A percentile compares a stretch with the other conserved stretches of the same genome.
Conservation (phyloP, 306 rosid genomes). For the Luffa aegyptiaca region DNA sequence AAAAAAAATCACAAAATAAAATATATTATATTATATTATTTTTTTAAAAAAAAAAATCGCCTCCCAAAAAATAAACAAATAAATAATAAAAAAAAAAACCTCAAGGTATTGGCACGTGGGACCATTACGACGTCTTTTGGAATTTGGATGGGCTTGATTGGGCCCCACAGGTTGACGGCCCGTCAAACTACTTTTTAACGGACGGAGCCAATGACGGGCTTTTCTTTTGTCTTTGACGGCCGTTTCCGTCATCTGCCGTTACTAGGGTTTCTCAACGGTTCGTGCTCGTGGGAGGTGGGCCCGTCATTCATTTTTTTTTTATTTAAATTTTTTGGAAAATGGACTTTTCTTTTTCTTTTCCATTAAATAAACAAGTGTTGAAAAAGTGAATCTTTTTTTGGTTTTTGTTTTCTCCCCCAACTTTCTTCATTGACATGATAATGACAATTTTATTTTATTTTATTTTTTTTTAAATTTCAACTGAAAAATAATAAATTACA, state of each 20-base stretch:
- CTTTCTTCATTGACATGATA: neutral
- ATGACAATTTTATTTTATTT: neutral
- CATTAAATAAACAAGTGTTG: neutral
- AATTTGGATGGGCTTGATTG: neutral
- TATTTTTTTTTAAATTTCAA: neutral
- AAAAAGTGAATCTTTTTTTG: neutral
- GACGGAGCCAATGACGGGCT: neutral
- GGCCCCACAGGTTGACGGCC: neutral
- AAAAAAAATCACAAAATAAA: neutral
- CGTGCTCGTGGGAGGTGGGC: neutral
- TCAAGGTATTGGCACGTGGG: neutral
- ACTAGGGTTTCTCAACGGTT: neutral
- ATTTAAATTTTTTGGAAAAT: neutral
- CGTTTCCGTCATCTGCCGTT: conserved; percentile 4
- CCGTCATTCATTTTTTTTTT: neutral
- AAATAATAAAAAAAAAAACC: neutral
- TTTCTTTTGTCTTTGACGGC: neutral
- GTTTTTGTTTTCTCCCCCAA: neutral
- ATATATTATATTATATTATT: too few species aligned
- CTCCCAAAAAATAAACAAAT: neutral
- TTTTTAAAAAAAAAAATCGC: neutral
- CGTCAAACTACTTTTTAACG: neutral
- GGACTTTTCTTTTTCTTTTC: neutral
- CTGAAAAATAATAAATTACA: neutral
- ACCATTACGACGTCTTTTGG: neutral